Conservation (phyloP, 495 filamentous ascomycete genomes). For the Apiosordaria backusii region DNA sequence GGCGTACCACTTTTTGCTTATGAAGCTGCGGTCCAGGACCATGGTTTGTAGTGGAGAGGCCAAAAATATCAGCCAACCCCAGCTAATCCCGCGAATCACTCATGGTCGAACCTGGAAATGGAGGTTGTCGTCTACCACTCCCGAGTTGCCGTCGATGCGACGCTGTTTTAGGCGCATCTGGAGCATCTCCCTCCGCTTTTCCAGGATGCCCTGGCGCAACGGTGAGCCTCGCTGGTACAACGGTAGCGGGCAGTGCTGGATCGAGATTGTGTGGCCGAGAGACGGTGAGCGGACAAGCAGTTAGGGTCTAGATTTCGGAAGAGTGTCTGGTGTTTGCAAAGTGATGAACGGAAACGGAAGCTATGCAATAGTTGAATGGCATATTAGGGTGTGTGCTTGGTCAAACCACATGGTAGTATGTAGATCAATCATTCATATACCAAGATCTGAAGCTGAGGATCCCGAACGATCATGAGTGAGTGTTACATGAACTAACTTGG, state of each 20-base stretch:
- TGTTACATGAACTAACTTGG: not conserved
- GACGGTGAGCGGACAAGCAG: not conserved
- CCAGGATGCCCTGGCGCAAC: not conserved
- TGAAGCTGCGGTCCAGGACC: constrained; percentile 18
- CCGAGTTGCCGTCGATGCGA: constrained; percentile 25
- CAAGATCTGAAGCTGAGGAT: too few relatives aligned
- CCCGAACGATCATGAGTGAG: not conserved
- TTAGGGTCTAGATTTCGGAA: not conserved
- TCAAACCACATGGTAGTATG: too few relatives aligned
- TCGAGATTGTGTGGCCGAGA: not conserved
- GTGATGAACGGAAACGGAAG: too few relatives aligned
- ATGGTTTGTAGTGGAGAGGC: constrained; percentile 16
- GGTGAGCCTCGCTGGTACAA: not conserved
- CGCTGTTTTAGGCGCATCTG: constrained; percentile 9
- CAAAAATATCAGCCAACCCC: not conserved
- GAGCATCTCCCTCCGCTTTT: constrained; percentile 20
- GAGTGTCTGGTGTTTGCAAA: too few relatives aligned
- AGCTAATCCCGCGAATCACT: constrained; percentile 24
- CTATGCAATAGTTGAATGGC: too few relatives aligned
- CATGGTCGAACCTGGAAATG: not conserved
- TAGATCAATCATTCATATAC: too few relatives aligned
- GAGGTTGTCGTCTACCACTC: constrained; percentile 10
- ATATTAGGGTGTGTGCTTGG: too few relatives aligned
- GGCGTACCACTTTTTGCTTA: constrained; percentile 1
- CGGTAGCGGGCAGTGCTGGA: not conserved